Evolutionary conservation across 805 yeast genomes (phyloP), one percentile per base, ranked within the genome.

Genomic region (Starmerella asiatica): DNA sequence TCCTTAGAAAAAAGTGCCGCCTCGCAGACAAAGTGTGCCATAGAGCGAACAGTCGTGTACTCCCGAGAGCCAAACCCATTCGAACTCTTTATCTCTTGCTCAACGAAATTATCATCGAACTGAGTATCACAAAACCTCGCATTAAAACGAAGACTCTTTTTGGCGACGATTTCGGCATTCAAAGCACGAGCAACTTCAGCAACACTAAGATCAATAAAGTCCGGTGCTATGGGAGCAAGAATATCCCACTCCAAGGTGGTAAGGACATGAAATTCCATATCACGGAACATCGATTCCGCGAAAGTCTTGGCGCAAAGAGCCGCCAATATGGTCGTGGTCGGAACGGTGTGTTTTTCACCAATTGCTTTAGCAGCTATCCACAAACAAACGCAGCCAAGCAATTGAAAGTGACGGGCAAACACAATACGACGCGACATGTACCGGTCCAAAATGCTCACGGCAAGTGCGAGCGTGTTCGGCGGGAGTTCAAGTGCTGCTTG

Each of bases 351-450:
- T 55, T 91, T 70, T 55, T 76, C 76, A 44, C 83, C 83, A 52
- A 71, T 72, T n/a, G 76, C 68, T 58, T 88, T 88, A 20, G 94
- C 77, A 2, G 94, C 83, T 24, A 88, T 70, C 96, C 97, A 88
- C 27, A 88, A 63, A 45, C 94, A 83, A 4, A 94, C 83, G 45
- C 93, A 80, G 24, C 93, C 84, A 9, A 88, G 88, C 39, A 88
- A 68, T 59, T 86, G 95, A 45, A 83, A 76, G 60, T 86, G 97
- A 42, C 81, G 86, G 49, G 77, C 73, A 47, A 80, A 69, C 1
- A 86, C 91, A 6, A 85, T 75, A 51, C 97, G 69, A 52, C 77
- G 79, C 38, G 94, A 79, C 56, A 94, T 81, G 62, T 88, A 88
- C 45, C 96, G 72, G 58, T 88, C 98, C 45, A 88, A 80, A 38